Base-by-base conservation (phyloP, 257 asterid species). In the Primulina eburnea region DNA sequence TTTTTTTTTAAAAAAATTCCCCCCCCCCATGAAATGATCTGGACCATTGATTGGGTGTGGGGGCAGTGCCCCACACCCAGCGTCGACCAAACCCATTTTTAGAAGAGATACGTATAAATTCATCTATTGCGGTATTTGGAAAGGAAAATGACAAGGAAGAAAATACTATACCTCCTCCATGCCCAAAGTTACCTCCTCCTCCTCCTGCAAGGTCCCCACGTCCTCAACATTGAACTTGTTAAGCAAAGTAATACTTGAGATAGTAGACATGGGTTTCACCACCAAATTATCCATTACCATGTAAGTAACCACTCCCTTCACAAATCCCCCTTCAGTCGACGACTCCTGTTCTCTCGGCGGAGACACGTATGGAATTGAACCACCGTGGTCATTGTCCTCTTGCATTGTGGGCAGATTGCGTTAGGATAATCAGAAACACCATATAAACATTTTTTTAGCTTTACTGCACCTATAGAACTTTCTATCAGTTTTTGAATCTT, bases 211-310 rank as follows among this genome's bases (percentile, higher is more conserved):
- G 2, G 33, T 35, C 21, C 57, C 53, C 37, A 74, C 26, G 2
- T 77, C 82, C 67, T 35, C 20, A 5, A 78, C 67, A 33, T 73
- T 67, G 56, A 50, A 67, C 62, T 67, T 33, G 9, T 76, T 79
- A 3, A 79, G 59, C 28, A 71, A 40, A 11, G 70, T n/a, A 8
- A 78, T 38, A 67, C 73, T 58, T 1, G 81, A 74, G 18, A 81
- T 40, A 28, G 74, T 8, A 1, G 86, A 79, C 79, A 70, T 9
- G 1, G 84, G 84, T 70, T 40, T 67, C 12, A 79, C 69, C 11
- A 34, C 76, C 67, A 79, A 58, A 52, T 82, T 81, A 71, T 82
- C 86, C 76, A 18, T 74, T 28, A 82, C 71, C 86, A 82, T 76
- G 24, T 62, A 82, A 11, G 71, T 71, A 37, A 38, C 71, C 0